Evolutionary conservation across 331 rosid genomes (phyloP).

Genomic region (Dryas integrifolia): DNA sequence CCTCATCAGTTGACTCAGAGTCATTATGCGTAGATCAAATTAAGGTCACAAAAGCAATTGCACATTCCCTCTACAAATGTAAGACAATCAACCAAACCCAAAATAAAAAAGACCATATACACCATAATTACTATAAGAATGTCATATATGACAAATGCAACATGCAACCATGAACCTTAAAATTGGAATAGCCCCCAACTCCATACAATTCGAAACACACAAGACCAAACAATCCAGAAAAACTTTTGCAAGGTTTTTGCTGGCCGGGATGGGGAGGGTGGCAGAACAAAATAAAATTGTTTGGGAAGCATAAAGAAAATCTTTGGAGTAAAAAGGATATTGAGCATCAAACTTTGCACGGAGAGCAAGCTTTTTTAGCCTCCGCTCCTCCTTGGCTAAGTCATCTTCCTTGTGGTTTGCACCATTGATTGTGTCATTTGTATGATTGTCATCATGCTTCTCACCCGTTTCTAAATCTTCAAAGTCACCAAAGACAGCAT

Average conservation of each 20-base stretch:
- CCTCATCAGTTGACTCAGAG: slow-evolving; percentile 56
- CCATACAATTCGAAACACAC: background rate
- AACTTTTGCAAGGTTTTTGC: background rate
- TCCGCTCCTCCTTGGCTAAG: slow-evolving; percentile 56
- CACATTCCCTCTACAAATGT: slow-evolving; percentile 8
- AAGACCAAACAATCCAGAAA: background rate
- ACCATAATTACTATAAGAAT: background rate
- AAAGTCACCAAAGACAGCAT: slow-evolving; percentile 69
- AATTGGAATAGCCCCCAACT: background rate
- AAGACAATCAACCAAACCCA: background rate
- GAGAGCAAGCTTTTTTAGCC: slow-evolving; percentile 78
- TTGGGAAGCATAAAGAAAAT: background rate
- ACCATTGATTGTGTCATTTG: slow-evolving; percentile 28
- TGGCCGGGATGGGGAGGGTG: background rate
- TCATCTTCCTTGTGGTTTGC: slow-evolving; percentile 41
- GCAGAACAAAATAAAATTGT: background rate
- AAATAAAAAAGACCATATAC: background rate
- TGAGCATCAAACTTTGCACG: slow-evolving; percentile 83
- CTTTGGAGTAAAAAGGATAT: slow-evolving; percentile 60
- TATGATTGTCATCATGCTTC: slow-evolving; percentile 35
- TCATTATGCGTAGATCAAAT: slow-evolving; percentile 56
- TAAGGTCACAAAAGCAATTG: slow-evolving; percentile 52
- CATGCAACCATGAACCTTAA: background rate
- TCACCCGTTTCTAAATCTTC: slow-evolving; percentile 92
- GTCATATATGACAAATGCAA: background rate